Evolutionary conservation across 768 basidiomycete genomes (phyloP), one percentile per base, ranked within the genome.

Genomic region (Tulasnella sp.): DNA sequence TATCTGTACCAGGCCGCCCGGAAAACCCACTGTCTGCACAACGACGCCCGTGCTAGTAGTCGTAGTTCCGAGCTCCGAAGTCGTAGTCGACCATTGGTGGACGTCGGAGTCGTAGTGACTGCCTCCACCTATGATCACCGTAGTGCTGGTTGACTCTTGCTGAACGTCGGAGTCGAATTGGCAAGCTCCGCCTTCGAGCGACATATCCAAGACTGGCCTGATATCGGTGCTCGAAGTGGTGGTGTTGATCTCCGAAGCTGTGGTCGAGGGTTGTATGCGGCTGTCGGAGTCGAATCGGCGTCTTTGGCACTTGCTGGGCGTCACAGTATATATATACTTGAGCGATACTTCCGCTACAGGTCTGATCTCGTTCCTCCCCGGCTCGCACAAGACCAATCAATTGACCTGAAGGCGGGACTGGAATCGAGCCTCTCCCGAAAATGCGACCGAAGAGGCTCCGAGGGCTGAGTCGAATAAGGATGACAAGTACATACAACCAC

Each of bases 401-500:
- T 90, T 96, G 70, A 88, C 88, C 89, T 2, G 84, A 84, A 1
- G 91, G 91, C 0, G 96, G 96, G 13, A 98, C 96, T 0, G 94
- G 92, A 0, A 96, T 99, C 81, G 93, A 94, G 82, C 35, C 79
- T 23, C 57, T 74, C 13, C 78, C 39, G 11, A 10, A n/a, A n/a
- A 37, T 35, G 39, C 81, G 26, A 80, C 82, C 42, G 81, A 82
- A 0, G 81, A 80, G 76, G 5, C 51, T n/a, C 51, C 61, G 29
- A 13, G 29, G 13, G 32, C 61, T 11, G 61, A 67, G n/a, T 7
- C 29, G 15, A 35, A 67, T 5, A 11, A 26, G 61, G 11, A 67
- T 29, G 61, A 26, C 15, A 81, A 83, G 70, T 95, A 93, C 81
- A 83, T 91, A 15, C 83, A 93, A 13, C 92, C 92, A 82, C 85